Evolutionary conservation across 1,139 yeast species (phyloP).

Genomic region (Taphrina deformans): DNA sequence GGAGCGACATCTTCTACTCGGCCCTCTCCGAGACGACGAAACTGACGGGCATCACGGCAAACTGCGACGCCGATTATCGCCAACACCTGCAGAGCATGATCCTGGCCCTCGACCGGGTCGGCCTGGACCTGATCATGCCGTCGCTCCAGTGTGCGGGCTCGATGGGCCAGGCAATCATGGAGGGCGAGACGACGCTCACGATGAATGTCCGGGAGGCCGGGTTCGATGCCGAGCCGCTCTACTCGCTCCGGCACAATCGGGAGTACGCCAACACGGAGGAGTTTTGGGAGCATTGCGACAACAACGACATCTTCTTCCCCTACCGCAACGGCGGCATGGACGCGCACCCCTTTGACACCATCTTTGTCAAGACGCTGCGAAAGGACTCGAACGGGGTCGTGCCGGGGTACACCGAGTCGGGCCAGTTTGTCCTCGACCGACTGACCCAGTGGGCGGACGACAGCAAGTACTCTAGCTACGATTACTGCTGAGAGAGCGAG

Average conservation of each 20-base stretch:
- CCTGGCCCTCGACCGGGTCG: constrained; percentile 13
- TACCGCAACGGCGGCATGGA: constrained; percentile 7
- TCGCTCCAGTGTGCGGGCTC: constrained; percentile 1
- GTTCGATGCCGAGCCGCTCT: constrained; percentile 24
- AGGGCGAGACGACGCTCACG: constrained; percentile 9
- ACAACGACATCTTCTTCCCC: constrained; percentile 9
- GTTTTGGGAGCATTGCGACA: constrained; percentile 19
- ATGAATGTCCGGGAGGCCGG: constrained; percentile 21
- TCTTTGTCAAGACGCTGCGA: constrained; percentile 17
- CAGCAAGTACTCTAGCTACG: constrained; percentile 21
- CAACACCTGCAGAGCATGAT: constrained; percentile 18
- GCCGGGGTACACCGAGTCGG: constrained; percentile 3
- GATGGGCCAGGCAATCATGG: neutral
- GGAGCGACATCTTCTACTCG: constrained; percentile 13
- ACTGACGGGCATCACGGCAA: constrained; percentile 22
- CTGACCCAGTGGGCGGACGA: constrained; percentile 20
- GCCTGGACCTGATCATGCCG: constrained; percentile 22
- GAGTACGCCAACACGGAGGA: neutral
- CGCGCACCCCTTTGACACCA: constrained; percentile 26
- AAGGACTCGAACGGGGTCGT: neutral
- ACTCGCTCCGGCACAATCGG: neutral
- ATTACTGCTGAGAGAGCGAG: constrained; percentile 24
- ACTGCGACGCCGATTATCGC: constrained; percentile 6
- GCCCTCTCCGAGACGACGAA: constrained; percentile 5
- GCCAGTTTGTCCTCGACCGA: constrained; percentile 2